A percentile compares a stretch with the other conserved stretches of the same genome.
Conservation (phyloP, 148 eudicot species). For the Camellia granthamiana region DNA sequence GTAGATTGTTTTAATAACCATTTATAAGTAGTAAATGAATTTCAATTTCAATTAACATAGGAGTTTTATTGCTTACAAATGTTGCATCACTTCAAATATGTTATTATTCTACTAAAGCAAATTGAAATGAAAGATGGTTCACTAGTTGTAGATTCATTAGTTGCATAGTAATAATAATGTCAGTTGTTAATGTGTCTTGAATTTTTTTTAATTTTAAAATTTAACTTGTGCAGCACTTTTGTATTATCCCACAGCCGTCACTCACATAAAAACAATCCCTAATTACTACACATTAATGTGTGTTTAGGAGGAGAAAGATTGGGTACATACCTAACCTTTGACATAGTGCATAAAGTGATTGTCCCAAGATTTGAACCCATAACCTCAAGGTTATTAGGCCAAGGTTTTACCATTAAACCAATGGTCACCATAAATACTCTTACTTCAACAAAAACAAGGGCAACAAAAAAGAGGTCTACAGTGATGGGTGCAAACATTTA, state of each 20-base stretch:
- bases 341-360: too few species aligned
- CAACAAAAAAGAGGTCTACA: not conserved
- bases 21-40: not conserved
- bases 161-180: not conserved
- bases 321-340: too few species aligned
- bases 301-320: too few species aligned
- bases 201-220: not conserved
- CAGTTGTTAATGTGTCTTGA: not conserved
- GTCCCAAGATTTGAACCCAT: too few species aligned
- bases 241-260: not conserved
- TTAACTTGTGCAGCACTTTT: not conserved
- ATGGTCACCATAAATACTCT: too few species aligned
- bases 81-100: not conserved
- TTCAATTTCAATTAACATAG: not conserved
- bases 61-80: not conserved
- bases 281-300: too few species aligned
- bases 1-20: not conserved
- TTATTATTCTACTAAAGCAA: slow-evolving; percentile 6
- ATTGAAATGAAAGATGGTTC: not conserved
- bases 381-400: too few species aligned
- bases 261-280: not conserved
- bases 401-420: too few species aligned
- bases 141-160: not conserved
- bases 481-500: not conserved
- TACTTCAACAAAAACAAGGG: not conserved